Conservation (phyloP, 768 basidiomycete genomes). For the Naganishia vaughanmartiniae region DNA sequence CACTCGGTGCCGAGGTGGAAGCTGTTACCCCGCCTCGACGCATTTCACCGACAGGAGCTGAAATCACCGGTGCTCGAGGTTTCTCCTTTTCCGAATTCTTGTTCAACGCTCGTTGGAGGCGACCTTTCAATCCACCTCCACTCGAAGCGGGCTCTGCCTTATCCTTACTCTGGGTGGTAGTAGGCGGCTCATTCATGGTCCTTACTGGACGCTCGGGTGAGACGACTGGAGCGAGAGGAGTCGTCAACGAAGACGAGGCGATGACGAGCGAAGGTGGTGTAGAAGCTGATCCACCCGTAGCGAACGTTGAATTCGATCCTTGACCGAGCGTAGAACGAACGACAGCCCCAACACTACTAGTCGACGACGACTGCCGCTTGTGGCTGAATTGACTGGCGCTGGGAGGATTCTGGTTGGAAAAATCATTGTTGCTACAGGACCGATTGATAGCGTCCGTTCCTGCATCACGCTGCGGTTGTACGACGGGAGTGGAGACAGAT, state of each 20-base stretch:
- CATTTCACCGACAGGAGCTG: slow-evolving; percentile 27
- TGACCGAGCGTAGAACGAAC: slow-evolving; percentile 19
- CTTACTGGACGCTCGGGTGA: slow-evolving; percentile 14
- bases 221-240: slow-evolving; percentile 56
- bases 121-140: slow-evolving; percentile 66
- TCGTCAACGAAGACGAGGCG: slow-evolving; percentile 47
- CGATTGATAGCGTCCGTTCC: not conserved
- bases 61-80: slow-evolving; percentile 35
- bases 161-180: slow-evolving; percentile 57
- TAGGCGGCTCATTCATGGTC: slow-evolving; percentile 16
- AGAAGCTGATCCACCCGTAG: slow-evolving; percentile 47
- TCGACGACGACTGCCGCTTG: slow-evolving; percentile 28
- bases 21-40: slow-evolving; percentile 34
- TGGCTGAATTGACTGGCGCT: slow-evolving; percentile 18
- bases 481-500: slow-evolving; percentile 8
- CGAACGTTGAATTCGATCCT: slow-evolving; percentile 51
- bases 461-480: not conserved
- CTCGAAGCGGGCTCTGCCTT: slow-evolving; percentile 41
- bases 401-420: not conserved
- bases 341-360: slow-evolving; percentile 29
- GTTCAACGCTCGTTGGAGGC: slow-evolving; percentile 68
- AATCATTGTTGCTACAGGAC: not conserved
- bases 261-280: slow-evolving; percentile 34
- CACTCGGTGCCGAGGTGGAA: slow-evolving; percentile 31
- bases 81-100: slow-evolving; percentile 56